Percentiles rank a stretch among this genome's conserved stretches.
These are phyloP conservation scores for Wallacemonas collosoma DNA, from an alignment of 208 protist species.

Conservation along the genomic window DNA sequence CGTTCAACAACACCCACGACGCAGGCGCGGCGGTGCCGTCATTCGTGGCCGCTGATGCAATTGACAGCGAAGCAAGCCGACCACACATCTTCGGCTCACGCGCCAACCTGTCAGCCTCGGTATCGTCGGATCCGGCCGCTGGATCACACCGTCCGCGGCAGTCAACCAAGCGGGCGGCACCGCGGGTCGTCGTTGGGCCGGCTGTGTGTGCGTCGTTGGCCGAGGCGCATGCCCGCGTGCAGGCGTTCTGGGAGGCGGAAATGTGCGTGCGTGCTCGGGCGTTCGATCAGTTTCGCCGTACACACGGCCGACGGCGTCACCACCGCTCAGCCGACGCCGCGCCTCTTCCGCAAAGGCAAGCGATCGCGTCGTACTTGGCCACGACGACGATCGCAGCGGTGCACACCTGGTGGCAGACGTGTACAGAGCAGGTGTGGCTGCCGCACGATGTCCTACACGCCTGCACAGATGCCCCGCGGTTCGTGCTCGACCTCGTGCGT, in stretches of 20 bases:
- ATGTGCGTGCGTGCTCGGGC: background rate
- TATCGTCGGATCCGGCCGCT: background rate
- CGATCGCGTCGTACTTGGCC: background rate
- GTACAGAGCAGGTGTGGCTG: background rate
- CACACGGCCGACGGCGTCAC: background rate
- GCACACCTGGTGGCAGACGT: slow-evolving; percentile 3
- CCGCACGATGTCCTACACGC: background rate
- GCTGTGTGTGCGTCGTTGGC: slow-evolving; percentile 5
- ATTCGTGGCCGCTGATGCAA: no score
- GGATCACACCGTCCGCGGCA: background rate
- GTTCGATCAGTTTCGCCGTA: background rate
- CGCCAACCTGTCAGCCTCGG: no score
- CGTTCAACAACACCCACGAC: no score
- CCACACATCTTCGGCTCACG: no score
- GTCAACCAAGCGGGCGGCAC: background rate
- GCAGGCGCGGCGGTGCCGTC: no score
- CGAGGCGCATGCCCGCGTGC: slow-evolving; percentile 17
- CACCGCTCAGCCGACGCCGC: no score
- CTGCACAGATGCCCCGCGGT: background rate
- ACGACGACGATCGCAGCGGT: background rate
- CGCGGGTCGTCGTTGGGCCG: no score
- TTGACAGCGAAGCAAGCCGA: no score
- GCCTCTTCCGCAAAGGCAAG: background rate
- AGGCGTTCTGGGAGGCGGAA: slow-evolving; percentile 1
- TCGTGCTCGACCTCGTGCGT: background rate